phyloP scores from a whole-genome alignment of 306 rosid genomes.

The Inga laurina region DNA sequence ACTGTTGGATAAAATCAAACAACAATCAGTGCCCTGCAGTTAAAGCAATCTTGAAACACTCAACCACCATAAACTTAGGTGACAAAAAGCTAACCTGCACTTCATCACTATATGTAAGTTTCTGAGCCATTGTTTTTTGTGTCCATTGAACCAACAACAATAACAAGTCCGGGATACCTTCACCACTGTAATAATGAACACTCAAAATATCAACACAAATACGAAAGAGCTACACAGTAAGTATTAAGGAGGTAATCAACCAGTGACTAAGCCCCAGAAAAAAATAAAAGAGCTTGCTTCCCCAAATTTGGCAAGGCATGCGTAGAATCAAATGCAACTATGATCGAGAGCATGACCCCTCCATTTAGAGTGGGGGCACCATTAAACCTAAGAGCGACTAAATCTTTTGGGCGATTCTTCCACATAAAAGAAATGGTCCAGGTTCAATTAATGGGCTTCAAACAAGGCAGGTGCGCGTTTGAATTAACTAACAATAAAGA shows the following conservation, averaged over 20 bases:
- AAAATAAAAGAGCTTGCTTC: conserved; percentile 10
- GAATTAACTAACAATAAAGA: not conserved
- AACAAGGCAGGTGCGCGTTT: not conserved
- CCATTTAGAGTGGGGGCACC: not conserved
- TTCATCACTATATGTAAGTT: conserved; percentile 83
- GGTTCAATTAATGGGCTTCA: conserved; percentile 20
- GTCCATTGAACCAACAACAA: conserved; percentile 86
- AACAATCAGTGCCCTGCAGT: conserved; percentile 39
- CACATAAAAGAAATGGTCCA: conserved; percentile 20
- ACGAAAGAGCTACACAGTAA: not conserved
- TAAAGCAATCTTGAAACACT: conserved; percentile 31
- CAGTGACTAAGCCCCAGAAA: not conserved
- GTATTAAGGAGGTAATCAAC: not conserved
- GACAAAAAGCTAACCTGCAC: conserved; percentile 68
- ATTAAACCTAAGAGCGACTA: conserved; percentile 7
- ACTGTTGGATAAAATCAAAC: conserved; percentile 54
- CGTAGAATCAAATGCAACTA: conserved; percentile 9
- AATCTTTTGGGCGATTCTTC: not conserved
- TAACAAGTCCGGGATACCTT: conserved; percentile 90
- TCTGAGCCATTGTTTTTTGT: conserved; percentile 88
- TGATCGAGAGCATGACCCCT: not conserved
- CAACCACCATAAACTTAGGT: conserved; percentile 22
- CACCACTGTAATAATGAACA: conserved; percentile 67
- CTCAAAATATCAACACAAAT: conserved; percentile 33
- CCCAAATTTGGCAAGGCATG: not conserved